Percentiles rank a stretch among this genome's conserved stretches.
These are phyloP conservation scores for Schrenkiella parvula DNA, from an alignment of 345 rosid species.

Conservation along the genomic window DNA sequence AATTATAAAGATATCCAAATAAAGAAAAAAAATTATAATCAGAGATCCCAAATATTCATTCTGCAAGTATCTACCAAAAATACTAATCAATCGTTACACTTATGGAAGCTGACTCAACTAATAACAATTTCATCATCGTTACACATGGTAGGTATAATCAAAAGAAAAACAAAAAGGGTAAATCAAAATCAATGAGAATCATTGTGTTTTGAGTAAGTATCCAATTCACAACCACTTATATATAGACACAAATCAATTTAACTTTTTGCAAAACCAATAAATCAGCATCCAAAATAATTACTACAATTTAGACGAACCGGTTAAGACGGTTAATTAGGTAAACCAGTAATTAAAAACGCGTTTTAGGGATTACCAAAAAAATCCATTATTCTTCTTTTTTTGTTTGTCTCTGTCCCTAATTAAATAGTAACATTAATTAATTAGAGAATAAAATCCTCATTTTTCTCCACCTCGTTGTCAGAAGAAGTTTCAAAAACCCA, in stretches of 20 bases:
- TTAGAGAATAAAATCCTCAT: constrained; percentile 3
- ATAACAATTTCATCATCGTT: background rate
- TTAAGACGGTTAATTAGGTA: constrained; percentile 3
- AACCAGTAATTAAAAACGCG: constrained; percentile 8
- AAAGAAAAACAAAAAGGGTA: background rate
- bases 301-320: background rate
- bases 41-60: background rate
- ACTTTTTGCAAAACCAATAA: background rate
- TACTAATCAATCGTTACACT: background rate
- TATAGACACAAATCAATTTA: background rate
- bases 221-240: constrained; percentile 3
- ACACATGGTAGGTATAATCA: constrained; percentile 3
- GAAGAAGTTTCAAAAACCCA: constrained; percentile 27
- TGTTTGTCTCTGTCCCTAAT: background rate
- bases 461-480: constrained; percentile 8
- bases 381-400: background rate
- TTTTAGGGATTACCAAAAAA: background rate
- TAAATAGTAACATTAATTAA: background rate
- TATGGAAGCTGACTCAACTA: constrained; percentile 1
- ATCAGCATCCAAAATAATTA: background rate
- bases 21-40: background rate
- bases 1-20: background rate
- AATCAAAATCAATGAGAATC: constrained; percentile 8
- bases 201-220: background rate
- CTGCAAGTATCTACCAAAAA: background rate